Conservation (phyloP, 176 grass and related monocot species). For the Bothriochloa decipiens region DNA sequence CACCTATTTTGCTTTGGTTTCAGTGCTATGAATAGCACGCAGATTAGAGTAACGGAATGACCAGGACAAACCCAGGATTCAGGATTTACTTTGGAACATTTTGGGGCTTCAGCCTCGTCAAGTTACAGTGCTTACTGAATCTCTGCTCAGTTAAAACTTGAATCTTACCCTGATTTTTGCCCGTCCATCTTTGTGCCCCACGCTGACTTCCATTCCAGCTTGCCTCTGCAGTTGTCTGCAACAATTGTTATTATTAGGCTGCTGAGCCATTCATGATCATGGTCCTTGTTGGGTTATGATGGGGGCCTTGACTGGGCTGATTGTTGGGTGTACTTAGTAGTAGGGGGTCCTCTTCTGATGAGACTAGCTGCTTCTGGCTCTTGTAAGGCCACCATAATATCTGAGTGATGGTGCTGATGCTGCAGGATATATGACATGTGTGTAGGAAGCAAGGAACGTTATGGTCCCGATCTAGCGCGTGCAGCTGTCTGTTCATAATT, state of each 20-base stretch:
- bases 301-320: slow-evolving; percentile 16
- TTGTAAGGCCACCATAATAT: slow-evolving; percentile 30
- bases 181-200: background rate
- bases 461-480: slow-evolving; percentile 34
- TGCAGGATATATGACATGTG: slow-evolving; percentile 1
- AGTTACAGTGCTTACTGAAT: slow-evolving; percentile 1
- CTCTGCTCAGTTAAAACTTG: background rate
- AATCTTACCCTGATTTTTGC: slow-evolving; percentile 18
- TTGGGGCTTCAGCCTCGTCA: background rate
- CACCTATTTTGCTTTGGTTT: slow-evolving; percentile 19
- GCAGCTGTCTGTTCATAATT: slow-evolving; percentile 16
- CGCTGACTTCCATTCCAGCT: background rate
- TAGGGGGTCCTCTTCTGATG: slow-evolving; percentile 5
- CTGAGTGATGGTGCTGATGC: slow-evolving; percentile 30
- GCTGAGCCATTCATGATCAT: slow-evolving; percentile 5
- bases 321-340: slow-evolving; percentile 11
- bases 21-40: slow-evolving; percentile 12
- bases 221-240: slow-evolving; percentile 25
- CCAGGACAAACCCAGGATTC: background rate
- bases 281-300: background rate
- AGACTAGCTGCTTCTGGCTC: slow-evolving; percentile 15
- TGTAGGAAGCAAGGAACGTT: slow-evolving; percentile 29
- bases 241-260: slow-evolving; percentile 8
- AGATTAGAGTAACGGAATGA: slow-evolving; percentile 6
- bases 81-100: slow-evolving; percentile 6